phyloP scores from a whole-genome alignment of 768 basidiomycete genomes.

The Dentipellis fragilis region DNA sequence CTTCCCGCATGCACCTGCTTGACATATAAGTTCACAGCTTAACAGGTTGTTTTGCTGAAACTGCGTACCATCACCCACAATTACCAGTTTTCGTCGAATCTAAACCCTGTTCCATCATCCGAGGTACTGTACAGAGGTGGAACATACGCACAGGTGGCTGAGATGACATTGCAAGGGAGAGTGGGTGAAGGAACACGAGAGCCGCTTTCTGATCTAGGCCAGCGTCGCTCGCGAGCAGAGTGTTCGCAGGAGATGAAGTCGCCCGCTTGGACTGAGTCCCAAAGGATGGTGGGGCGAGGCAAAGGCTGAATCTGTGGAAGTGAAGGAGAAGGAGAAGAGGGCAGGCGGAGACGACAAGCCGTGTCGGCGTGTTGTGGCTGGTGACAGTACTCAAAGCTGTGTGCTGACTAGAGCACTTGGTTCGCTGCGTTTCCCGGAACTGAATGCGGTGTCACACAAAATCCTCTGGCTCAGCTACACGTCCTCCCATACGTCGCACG shows the following conservation, averaged over 20 bases:
- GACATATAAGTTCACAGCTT: constrained; percentile 8
- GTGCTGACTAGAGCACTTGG: not conserved
- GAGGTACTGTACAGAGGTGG: no score
- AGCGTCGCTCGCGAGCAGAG: not conserved
- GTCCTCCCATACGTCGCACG: no score
- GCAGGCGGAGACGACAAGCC: no score
- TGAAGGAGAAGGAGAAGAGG: not conserved
- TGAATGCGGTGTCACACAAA: no score
- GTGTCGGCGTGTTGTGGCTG: not conserved
- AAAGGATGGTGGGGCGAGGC: no score
- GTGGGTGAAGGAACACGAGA: not conserved
- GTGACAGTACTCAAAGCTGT: not conserved
- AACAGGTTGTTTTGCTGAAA: not conserved
- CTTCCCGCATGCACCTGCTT: constrained; percentile 88
- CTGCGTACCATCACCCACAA: constrained; percentile 85
- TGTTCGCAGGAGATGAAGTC: not conserved
- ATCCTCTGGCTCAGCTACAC: no score
- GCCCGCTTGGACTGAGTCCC: not conserved
- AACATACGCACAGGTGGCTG: constrained; percentile 10
- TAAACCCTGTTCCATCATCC: constrained; percentile 19
- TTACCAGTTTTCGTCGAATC: constrained; percentile 93
- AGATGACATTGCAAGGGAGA: constrained; percentile 9
- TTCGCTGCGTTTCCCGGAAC: no score
- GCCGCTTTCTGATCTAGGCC: not conserved
- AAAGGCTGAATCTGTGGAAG: no score